These are phyloP conservation scores for Cotoneaster glaucophyllus DNA, from an alignment of 306 rosid species.

Conservation along the genomic window DNA sequence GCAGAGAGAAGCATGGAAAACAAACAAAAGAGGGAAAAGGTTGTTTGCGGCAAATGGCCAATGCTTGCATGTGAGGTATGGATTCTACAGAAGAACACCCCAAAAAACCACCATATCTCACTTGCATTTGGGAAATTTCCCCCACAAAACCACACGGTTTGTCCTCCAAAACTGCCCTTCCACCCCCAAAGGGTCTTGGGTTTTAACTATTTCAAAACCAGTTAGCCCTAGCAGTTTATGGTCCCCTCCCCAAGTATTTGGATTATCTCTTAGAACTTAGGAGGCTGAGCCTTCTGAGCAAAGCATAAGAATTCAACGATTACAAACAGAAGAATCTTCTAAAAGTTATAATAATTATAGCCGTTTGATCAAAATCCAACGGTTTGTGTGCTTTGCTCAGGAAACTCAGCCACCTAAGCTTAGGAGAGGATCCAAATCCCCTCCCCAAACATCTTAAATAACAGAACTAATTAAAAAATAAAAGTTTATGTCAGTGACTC, in stretches of 20 bases:
- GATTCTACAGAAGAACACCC: conserved; percentile 16
- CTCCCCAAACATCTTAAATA: conserved; percentile 9
- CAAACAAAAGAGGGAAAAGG: conserved; percentile 13
- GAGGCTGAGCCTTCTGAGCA: too few relatives aligned
- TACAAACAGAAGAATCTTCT: too few relatives aligned
- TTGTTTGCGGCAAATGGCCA: conserved; percentile 42
- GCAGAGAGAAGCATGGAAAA: conserved; percentile 1
- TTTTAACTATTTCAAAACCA: not conserved
- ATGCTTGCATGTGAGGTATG: conserved; percentile 47
- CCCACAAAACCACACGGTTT: conserved; percentile 66
- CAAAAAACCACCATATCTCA: conserved; percentile 40
- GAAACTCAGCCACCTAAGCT: too few relatives aligned
- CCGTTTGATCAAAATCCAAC: too few relatives aligned
- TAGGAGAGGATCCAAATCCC: too few relatives aligned
- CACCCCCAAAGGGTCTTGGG: not conserved
- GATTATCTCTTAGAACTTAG: too few relatives aligned
- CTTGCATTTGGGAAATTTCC: conserved; percentile 35
- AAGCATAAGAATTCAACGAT: too few relatives aligned
- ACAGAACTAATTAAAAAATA: not conserved
- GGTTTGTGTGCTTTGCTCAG: too few relatives aligned
- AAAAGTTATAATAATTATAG: too few relatives aligned
- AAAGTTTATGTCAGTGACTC: conserved; percentile 12
- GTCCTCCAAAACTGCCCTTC: conserved; percentile 28
- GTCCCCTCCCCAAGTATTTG: conserved; percentile 22
- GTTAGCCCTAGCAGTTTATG: conserved; percentile 18